phyloP scores from a whole-genome alignment of 106 monocot genomes.

The Cymbidium sinense region DNA sequence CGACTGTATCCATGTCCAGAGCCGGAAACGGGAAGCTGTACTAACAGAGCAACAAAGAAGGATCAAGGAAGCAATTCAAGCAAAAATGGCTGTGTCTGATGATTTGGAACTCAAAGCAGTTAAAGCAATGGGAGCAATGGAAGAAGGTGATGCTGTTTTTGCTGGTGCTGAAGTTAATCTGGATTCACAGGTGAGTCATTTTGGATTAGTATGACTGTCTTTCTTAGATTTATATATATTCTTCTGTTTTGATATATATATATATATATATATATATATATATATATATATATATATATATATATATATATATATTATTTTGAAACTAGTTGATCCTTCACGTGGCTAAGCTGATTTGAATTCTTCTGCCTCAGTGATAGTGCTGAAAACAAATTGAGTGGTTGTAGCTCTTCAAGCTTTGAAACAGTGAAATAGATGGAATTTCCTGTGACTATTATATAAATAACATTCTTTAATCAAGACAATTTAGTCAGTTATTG shows the following conservation, averaged over 20 bases:
- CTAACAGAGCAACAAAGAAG: conserved; percentile 58
- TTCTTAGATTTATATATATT: neutral
- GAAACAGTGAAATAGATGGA: neutral
- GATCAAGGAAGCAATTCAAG: conserved; percentile 58
- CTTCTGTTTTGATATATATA: too few species aligned
- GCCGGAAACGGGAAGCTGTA: conserved; percentile 65
- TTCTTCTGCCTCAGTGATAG: neutral
- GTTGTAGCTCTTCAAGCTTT: neutral
- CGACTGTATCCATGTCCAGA: conserved; percentile 25
- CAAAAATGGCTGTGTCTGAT: conserved; percentile 43
- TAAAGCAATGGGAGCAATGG: conserved; percentile 95
- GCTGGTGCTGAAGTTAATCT: conserved; percentile 91
- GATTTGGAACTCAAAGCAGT: conserved; percentile 91
- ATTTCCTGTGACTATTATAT: neutral
- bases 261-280: too few species aligned
- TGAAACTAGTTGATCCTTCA: too few species aligned
- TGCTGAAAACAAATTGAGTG: neutral
- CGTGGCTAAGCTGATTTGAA: neutral
- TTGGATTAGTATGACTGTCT: too few species aligned
- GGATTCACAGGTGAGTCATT: conserved; percentile 63
- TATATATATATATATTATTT: too few species aligned
- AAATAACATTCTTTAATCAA: neutral
- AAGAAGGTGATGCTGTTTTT: conserved; percentile 92
- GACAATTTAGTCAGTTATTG: neutral
- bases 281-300: too few species aligned